phyloP scores from a whole-genome alignment of 2,329 filamentous ascomycete genomes.

The Xylaria digitata region DNA sequence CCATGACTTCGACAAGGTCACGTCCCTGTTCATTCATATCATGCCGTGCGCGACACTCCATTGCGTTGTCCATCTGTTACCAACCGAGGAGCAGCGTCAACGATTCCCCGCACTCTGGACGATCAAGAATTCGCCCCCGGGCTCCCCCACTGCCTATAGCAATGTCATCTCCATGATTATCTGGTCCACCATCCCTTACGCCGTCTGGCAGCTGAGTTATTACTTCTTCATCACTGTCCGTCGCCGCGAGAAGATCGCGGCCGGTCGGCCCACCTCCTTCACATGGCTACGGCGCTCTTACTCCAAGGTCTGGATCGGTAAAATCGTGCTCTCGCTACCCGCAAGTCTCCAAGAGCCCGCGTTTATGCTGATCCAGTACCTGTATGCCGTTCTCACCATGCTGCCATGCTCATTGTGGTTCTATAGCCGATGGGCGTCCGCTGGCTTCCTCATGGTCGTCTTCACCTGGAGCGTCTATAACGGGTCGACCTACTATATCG shows the following conservation, averaged over 20 bases:
- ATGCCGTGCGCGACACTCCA: conserved; percentile 97
- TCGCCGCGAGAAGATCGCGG: conserved; percentile 94
- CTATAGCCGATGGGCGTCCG: conserved; percentile 83
- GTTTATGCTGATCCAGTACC: conserved; percentile 97
- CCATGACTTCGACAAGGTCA: conserved; percentile 98
- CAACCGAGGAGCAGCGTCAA: conserved; percentile 70
- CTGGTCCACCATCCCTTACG: conserved; percentile 94
- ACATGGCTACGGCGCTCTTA: conserved; percentile 97
- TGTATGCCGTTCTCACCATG: conserved; percentile 92
- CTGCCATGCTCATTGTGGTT: conserved; percentile 96
- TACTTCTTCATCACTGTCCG: conserved; percentile 96
- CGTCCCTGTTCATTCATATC: conserved; percentile 98
- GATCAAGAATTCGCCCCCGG: conserved; percentile 76
- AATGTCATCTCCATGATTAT: conserved; percentile 85
- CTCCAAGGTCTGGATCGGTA: conserved; percentile 88
- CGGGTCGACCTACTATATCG: conserved; percentile 96
- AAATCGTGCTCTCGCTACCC: conserved; percentile 83
- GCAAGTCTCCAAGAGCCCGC: conserved; percentile 81
- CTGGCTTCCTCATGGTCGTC: conserved; percentile 79
- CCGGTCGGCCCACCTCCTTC: conserved; percentile 94
- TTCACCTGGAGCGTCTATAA: conserved; percentile 98
- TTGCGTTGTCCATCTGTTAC: conserved; percentile 86
- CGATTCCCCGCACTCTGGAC: conserved; percentile 87
- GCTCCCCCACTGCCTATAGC: conserved; percentile 82
- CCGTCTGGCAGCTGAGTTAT: conserved; percentile 91